Base-by-base conservation (phyloP, 2,329 filamentous ascomycete genomes). In the Neopestalotiopsis sp. region DNA sequence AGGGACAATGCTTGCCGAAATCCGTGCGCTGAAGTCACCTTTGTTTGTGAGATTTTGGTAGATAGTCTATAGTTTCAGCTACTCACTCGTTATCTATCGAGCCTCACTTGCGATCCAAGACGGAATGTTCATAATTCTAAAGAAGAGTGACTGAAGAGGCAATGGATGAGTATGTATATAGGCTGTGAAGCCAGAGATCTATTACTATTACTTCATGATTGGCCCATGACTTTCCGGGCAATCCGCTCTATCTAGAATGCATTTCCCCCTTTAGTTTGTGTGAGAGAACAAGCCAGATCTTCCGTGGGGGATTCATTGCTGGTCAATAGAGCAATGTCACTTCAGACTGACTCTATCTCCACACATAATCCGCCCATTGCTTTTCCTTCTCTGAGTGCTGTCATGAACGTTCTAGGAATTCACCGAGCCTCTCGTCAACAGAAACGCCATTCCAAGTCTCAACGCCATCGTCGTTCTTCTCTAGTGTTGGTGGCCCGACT, bases 401-500 rank as follows among this genome's bases (percentile, higher is more conserved):
- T 42, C 42, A 74, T 30, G 86, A 71, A 64, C 82, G 80, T 67
- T 75, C 76, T 73, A 84, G 78, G 70, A 89, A 90, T 64, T 86
- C 84, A 9, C 79, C 75, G 70, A 91, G 77, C 66, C 90, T 83
- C 24, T 86, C 82, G 4, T 84, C 78, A 4, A 91, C 87, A 30
- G 76, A 76, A 5, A 84, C 82, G 1, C 86, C 88, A 75, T 92
- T 92, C 90, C 90, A 92, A 20, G 82, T 86, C 79, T 92, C 90
- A 28, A 75, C 72, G 5, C 84, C 85, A 9, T 78, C 80, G 65
- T 84, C 80, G 62, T 75, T 75, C 59, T 71, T 66, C 1, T 78
- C 82, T 13, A 94, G 76, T 1, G 78, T 78, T 0, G 95, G 95
- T 78, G 97, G 89, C 0, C 96, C 95, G 66, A 97, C 90, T 79